Conservation (phyloP, 441 rosid genomes). For the Aquilaria agallochum region DNA sequence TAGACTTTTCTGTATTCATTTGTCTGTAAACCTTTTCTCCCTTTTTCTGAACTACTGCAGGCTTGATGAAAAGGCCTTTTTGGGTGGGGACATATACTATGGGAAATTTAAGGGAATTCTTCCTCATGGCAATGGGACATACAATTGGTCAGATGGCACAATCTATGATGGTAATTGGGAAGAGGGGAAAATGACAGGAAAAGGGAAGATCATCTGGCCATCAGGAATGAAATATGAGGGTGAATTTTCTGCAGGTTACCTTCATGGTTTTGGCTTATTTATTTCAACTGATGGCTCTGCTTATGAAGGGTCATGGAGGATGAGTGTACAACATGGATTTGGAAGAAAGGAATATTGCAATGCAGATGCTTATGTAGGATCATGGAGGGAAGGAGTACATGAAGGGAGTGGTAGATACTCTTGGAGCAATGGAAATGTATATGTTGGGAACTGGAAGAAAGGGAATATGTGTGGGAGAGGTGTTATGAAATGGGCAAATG, state of each 20-base stretch:
- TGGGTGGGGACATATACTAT: slow-evolving; percentile 59
- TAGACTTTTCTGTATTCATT: no score
- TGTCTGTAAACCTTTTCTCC: background rate
- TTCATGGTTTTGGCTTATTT: slow-evolving; percentile 73
- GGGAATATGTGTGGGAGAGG: slow-evolving; percentile 86
- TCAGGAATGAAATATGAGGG: slow-evolving; percentile 82
- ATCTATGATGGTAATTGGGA: slow-evolving; percentile 87
- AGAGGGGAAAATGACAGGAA: slow-evolving; percentile 73
- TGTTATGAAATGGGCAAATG: slow-evolving; percentile 79
- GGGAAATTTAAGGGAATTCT: slow-evolving; percentile 54
- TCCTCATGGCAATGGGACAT: slow-evolving; percentile 75
- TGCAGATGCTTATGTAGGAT: slow-evolving; percentile 72
- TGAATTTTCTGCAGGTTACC: slow-evolving; percentile 73
- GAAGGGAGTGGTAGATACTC: slow-evolving; percentile 74
- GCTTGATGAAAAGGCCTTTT: slow-evolving; percentile 37
- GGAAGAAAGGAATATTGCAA: slow-evolving; percentile 69
- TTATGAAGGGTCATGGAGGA: slow-evolving; percentile 74
- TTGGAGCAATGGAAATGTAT: slow-evolving; percentile 72
- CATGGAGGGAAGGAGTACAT: slow-evolving; percentile 86
- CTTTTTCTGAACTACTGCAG: slow-evolving; percentile 20
- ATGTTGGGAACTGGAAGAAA: slow-evolving; percentile 72
- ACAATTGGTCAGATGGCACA: slow-evolving; percentile 61
- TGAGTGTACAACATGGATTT: slow-evolving; percentile 73
- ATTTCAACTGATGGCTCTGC: slow-evolving; percentile 48
- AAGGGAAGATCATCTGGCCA: slow-evolving; percentile 59